These are phyloP conservation scores for Trametes meyenii DNA, from an alignment of 768 basidiomycete genomes.

Conservation along the genomic window DNA sequence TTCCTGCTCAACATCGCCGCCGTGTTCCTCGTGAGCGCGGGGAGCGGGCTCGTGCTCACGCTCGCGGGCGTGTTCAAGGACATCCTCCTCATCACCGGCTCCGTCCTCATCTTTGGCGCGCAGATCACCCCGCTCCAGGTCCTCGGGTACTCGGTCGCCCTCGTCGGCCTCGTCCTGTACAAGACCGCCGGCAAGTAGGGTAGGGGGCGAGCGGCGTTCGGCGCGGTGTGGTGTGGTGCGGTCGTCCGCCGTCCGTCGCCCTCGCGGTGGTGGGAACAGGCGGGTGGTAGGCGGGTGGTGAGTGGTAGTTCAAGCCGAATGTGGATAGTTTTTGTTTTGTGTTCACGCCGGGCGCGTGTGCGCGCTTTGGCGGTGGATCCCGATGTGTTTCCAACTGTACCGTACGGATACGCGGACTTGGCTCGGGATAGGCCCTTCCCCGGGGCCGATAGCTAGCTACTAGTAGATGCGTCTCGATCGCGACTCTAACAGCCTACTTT, in stretches of 20 bases:
- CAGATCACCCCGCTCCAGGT: conserved; percentile 82
- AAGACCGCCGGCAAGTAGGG: conserved; percentile 70
- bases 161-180: conserved; percentile 83
- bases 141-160: conserved; percentile 87
- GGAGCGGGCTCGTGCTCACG: conserved; percentile 86
- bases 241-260: too few species aligned
- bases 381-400: not conserved
- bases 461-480: conserved; percentile 8
- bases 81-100: conserved; percentile 91
- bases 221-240: too few species aligned
- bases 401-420: not conserved
- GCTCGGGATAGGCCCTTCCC: too few species aligned
- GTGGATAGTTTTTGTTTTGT: too few species aligned
- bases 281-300: too few species aligned
- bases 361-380: too few species aligned
- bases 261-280: too few species aligned
- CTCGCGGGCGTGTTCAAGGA: conserved; percentile 90
- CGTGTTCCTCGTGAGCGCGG: conserved; percentile 90
- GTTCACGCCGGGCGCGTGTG: too few species aligned
- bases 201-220: too few species aligned
- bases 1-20: conserved; percentile 92
- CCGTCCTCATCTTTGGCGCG: conserved; percentile 84
- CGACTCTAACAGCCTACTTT: conserved; percentile 12
- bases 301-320: too few species aligned
- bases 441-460: too few species aligned